Percentiles rank a stretch among this genome's conserved stretches.
Evolutionary conservation across 1,284 basidiomycete species (phyloP).

Genomic region (Heterobasidion irregulare): DNA sequence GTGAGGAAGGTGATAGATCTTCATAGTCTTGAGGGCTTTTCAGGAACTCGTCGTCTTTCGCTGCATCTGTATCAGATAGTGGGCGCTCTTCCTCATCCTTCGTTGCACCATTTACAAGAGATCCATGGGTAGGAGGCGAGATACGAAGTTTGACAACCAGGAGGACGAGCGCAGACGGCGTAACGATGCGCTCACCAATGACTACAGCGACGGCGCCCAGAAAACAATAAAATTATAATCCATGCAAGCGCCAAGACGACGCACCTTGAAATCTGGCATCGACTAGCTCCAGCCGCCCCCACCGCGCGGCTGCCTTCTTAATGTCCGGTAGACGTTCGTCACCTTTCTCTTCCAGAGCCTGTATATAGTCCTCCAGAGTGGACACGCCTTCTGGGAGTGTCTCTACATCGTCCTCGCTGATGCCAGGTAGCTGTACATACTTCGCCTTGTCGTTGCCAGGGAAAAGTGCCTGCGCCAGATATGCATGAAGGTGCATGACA

Average conservation of each 20-base stretch:
- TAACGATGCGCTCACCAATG: conserved; percentile 84
- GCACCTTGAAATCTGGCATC: conserved; percentile 85
- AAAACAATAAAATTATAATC: background rate
- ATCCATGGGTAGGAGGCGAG: conserved; percentile 38
- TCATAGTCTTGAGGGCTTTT: conserved; percentile 55
- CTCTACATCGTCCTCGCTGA: conserved; percentile 44
- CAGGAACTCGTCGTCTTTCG: conserved; percentile 65
- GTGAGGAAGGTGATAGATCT: conserved; percentile 32
- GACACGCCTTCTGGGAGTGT: conserved; percentile 29
- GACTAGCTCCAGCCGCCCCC: conserved; percentile 79
- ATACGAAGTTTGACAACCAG: conserved; percentile 80
- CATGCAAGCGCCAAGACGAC: conserved; percentile 11
- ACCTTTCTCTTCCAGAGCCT: conserved; percentile 43
- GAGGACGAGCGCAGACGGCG: conserved; percentile 85
- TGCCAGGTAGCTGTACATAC: conserved; percentile 72
- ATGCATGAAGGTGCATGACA: conserved; percentile 79
- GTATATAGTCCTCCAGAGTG: conserved; percentile 38
- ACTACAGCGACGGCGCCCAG: conserved; percentile 38
- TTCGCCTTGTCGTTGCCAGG: conserved; percentile 28
- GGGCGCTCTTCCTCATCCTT: conserved; percentile 28
- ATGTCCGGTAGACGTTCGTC: conserved; percentile 52
- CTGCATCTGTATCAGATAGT: conserved; percentile 38
- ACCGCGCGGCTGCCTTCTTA: conserved; percentile 60
- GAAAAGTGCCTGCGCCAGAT: conserved; percentile 80
- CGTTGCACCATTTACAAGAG: conserved; percentile 40